Percentiles rank a stretch among this genome's conserved stretches.
These are phyloP conservation scores for Volvox carteri DNA, from an alignment of 163 green algal species.

Conservation along the genomic window DNA sequence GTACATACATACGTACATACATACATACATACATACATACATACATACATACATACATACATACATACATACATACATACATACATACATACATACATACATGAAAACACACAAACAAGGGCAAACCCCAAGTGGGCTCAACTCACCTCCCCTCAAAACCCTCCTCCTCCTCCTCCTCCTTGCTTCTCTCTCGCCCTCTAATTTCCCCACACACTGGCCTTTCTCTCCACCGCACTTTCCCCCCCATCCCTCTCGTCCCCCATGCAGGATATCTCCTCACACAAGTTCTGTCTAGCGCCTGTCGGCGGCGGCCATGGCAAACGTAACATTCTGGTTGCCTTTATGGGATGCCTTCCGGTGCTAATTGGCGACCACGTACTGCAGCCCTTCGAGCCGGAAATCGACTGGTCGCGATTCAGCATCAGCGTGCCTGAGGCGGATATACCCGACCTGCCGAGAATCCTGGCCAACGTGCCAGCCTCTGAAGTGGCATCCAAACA, in stretches of 20 bases:
- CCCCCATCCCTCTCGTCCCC: too few relatives aligned
- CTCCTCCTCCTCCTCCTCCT: neutral
- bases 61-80: too few relatives aligned
- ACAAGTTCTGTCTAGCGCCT: constrained; percentile 65
- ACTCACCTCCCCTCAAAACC: too few relatives aligned
- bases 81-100: too few relatives aligned
- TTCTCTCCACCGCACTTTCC: too few relatives aligned
- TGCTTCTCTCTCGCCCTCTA: neutral
- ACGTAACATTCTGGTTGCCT: constrained; percentile 58
- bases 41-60: too few relatives aligned
- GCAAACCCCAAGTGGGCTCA: too few relatives aligned
- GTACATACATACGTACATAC: too few relatives aligned
- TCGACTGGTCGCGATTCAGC: constrained; percentile 45
- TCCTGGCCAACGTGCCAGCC: neutral
- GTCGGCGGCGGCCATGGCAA: constrained; percentile 63
- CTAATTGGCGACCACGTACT: constrained; percentile 54
- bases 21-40: too few relatives aligned
- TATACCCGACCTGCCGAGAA: constrained; percentile 59
- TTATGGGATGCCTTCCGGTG: constrained; percentile 63
- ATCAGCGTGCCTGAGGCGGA: constrained; percentile 43
- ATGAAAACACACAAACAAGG: too few relatives aligned
- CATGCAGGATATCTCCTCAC: constrained; percentile 40
- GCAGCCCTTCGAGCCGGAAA: constrained; percentile 59
- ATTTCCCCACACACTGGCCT: too few relatives aligned
- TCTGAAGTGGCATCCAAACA: constrained; percentile 45